These are phyloP conservation scores for Gamsiella multidivaricata DNA, from an alignment of 192 early-diverging fungal species.

Conservation along the genomic window DNA sequence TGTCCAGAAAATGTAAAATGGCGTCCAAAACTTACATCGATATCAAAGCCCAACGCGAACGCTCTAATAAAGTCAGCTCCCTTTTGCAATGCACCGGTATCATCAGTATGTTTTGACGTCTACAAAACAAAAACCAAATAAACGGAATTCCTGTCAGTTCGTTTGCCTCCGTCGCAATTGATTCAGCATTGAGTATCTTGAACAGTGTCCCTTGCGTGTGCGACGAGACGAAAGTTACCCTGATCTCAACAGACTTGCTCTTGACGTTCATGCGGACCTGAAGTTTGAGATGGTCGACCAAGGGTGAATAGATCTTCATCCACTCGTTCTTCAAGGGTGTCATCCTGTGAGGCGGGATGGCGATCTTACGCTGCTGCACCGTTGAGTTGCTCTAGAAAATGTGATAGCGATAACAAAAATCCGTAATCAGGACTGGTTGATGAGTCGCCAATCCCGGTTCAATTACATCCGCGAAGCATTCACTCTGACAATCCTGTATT, in stretches of 20 bases:
- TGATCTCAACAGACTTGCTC: slow-evolving; percentile 88
- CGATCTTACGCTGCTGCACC: slow-evolving; percentile 74
- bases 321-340: slow-evolving; percentile 93
- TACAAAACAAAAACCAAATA: slow-evolving; percentile 24
- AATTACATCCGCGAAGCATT: too few relatives aligned
- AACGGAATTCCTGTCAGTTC: too few relatives aligned
- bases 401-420: background rate
- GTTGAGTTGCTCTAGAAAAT: slow-evolving; percentile 34
- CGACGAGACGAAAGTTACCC: slow-evolving; percentile 53
- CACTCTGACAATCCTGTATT: too few relatives aligned
- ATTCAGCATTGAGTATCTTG: too few relatives aligned
- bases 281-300: slow-evolving; percentile 95
- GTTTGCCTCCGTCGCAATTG: too few relatives aligned
- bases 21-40: slow-evolving; percentile 60
- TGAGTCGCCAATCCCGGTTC: too few relatives aligned
- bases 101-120: slow-evolving; percentile 86
- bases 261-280: slow-evolving; percentile 97
- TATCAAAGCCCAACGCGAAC: slow-evolving; percentile 92
- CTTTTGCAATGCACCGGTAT: slow-evolving; percentile 93
- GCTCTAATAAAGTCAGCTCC: slow-evolving; percentile 97
- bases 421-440: too few relatives aligned
- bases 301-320: slow-evolving; percentile 96
- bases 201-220: too few relatives aligned
- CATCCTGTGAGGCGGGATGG: slow-evolving; percentile 94
- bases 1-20: background rate